phyloP scores from a whole-genome alignment of 441 rosid species.

The Theobroma grandiflorum region DNA sequence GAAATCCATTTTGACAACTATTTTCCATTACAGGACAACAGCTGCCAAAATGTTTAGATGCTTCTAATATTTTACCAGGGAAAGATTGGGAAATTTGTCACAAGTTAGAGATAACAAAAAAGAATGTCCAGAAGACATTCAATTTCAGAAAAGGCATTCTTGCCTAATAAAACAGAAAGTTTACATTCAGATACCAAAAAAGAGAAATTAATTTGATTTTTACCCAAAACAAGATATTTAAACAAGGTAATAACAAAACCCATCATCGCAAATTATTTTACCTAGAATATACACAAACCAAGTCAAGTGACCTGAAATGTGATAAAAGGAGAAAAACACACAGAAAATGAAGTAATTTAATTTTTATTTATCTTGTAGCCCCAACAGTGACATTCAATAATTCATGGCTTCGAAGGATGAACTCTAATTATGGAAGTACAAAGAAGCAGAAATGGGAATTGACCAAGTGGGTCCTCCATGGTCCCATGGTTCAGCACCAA shows the following conservation, averaged over 20 bases:
- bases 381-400: constrained; percentile 3
- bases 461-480: constrained; percentile 27
- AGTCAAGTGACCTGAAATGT: no score
- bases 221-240: no score
- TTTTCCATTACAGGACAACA: constrained; percentile 1
- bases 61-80: background rate
- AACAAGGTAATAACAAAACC: no score
- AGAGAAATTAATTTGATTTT: no score
- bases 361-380: background rate
- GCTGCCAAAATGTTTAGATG: constrained; percentile 20
- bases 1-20: constrained; percentile 8
- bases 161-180: background rate
- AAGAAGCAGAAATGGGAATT: constrained; percentile 10
- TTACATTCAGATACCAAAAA: background rate
- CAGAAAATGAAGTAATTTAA: no score
- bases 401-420: constrained; percentile 6
- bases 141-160: background rate
- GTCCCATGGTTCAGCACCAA: background rate
- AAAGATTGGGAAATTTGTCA: no score
- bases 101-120: no score
- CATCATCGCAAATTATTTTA: no score
- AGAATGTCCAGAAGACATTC: no score
- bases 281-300: no score
- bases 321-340: no score
- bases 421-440: background rate